Base-by-base conservation (phyloP, 2,329 filamentous ascomycete genomes). In the Ophiostoma angusticollis region DNA sequence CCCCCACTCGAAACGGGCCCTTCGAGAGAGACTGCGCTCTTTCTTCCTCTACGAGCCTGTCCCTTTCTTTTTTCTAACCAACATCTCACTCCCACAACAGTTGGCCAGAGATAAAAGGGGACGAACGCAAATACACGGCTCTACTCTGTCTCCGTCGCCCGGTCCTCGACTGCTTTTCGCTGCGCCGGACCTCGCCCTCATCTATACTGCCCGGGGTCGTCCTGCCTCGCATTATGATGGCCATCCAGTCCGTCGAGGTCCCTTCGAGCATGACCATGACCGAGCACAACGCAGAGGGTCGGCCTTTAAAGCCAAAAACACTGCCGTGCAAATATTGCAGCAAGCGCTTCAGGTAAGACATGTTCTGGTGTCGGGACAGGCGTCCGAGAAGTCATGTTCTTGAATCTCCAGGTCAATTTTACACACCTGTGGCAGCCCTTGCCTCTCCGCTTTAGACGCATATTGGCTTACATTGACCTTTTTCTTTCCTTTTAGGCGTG, bases 271-370 rank as follows among this genome's bases (percentile, higher is more conserved):
- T 58, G 45, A 54, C 49, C 42, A 53, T 49, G 54, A 50, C 54
- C 50, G 63, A 66, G 31, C 69, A 72, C 47, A 62, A 60, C 45
- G 62, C 60, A 41, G 70, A 74, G 49, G 58, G 57, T 50, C 67
- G 68, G 50, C 66, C 70, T 47, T 69, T 72, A 54, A 75, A 76
- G 50, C 72, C 72, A 48, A 75, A 76, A 58, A 72, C 69, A 35
- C 55, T 76, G 44, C 72, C 72, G 41, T 78, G 73, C 63, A 71
- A 71, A 51, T 76, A 73, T 51, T 78, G 73, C 56, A 71, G 65
- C 57, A 76, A 76, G 52, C 64, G 67, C 45, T 78, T 78, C 55
- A 68, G 72, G 72, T 75, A 55, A 58, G 69, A 14, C 34, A 31
- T 23, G 6, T 22, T 13, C 14, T 14, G n/a, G n/a, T n/a, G n/a